Evolutionary conservation across 2,329 filamentous ascomycete species (phyloP), one percentile per base, ranked within the genome.

Genomic region (Aspergillus pseudonomiae): DNA sequence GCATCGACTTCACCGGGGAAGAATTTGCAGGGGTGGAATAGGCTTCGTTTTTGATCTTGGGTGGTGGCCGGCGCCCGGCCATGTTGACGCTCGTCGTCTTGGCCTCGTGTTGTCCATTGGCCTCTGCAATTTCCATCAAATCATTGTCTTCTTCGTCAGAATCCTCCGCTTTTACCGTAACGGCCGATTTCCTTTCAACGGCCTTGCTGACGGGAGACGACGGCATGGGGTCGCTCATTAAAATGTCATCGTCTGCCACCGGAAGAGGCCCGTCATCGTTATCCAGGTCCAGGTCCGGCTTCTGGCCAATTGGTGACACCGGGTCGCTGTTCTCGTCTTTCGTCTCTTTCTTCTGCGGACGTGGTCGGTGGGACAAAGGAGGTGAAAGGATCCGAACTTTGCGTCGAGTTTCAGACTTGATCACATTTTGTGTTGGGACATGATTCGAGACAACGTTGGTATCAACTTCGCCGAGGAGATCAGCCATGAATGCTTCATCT

Each of bases 141-240:
- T 89, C 87, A 53, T 92, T 90, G 39, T 96, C 92, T 26, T 91
- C 88, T 2, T 92, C 90, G 14, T 93, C 91, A 1, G 89, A 85
- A 14, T 90, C 88, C 64, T 91, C 89, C 16, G 78, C 75, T 68
- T 89, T 89, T 34, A 88, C 76, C 3, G 75, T 65, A 79, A 79
- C 73, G 80, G 86, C 69, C 75, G 74, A 80, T 78, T 91, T 95
- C 64, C 93, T 87, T 73, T 91, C 88, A 9, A 91, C 87, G 43
- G 89, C 91, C 71, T 93, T 94, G 48, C 88, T 87, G 7, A 93
- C 88, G 0, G 95, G 95, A 1, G 95, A 98, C 1, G 94, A 98
- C 12, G 92, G 93, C 46, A 91, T 84, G 2, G 90, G 88, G 72
- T 97, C 94, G 75, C 91, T 94, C 89, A 95, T 94, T n/a, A 85